Conservation (phyloP, 2,329 filamentous ascomycete genomes). For the Pseudogymnoascus verrucosus region DNA sequence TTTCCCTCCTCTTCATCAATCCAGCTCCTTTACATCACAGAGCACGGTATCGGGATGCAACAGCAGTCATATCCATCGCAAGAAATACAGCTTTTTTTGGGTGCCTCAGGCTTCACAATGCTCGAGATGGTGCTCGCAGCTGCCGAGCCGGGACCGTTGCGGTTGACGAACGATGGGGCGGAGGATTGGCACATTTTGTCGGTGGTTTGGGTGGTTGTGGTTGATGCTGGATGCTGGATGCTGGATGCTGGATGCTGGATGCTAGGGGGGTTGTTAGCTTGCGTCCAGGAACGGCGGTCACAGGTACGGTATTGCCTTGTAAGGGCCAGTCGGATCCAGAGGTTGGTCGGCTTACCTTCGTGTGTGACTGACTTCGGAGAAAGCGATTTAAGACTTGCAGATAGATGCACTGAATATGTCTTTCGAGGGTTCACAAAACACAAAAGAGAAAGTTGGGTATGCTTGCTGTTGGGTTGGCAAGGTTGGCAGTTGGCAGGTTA, state of each 20-base stretch:
- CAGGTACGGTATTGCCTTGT: background rate
- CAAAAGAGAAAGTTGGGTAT: background rate
- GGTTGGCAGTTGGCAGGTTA: background rate
- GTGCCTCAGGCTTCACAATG: constrained; percentile 43
- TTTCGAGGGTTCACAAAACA: background rate
- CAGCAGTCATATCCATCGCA: constrained; percentile 46
- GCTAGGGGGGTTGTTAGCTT: background rate
- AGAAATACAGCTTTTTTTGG: constrained; percentile 41
- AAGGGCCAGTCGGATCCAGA: background rate
- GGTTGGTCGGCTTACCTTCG: background rate
- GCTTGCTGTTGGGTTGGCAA: background rate
- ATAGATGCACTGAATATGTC: background rate
- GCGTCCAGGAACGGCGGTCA: background rate
- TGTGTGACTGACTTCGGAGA: no score
- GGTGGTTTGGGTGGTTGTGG: background rate
- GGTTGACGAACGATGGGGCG: constrained; percentile 29
- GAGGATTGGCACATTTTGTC: constrained; percentile 28
- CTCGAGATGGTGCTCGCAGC: constrained; percentile 41
- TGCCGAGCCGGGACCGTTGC: constrained; percentile 41
- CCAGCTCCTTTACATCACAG: no score
- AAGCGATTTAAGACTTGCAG: background rate
- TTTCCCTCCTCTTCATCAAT: background rate
- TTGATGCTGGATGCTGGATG: background rate
- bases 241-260: background rate
- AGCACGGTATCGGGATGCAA: constrained; percentile 45